Conservation (phyloP, 2,329 filamentous ascomycete species). For the Ophioceras dolichostomum region DNA sequence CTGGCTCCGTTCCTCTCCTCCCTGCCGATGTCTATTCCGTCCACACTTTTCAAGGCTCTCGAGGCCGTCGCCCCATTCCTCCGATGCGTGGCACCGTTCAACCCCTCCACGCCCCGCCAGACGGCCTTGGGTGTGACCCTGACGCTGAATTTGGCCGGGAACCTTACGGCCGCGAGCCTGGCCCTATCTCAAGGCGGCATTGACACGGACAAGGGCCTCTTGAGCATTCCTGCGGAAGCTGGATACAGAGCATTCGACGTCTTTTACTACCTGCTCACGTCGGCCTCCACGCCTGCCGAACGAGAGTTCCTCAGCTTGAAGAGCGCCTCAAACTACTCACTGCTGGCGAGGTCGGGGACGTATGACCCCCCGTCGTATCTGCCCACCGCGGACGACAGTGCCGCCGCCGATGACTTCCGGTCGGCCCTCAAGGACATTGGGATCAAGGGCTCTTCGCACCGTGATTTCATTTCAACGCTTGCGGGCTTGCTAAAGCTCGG, state of each 20-base stretch:
- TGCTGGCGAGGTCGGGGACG: constrained; percentile 74
- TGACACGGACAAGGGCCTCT: constrained; percentile 67
- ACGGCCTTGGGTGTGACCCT: constrained; percentile 71
- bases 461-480: constrained; percentile 74
- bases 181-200: constrained; percentile 80
- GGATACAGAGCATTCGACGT: constrained; percentile 93
- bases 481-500: constrained; percentile 84
- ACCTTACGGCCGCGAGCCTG: constrained; percentile 61
- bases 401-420: constrained; percentile 87
- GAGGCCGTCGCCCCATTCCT: constrained; percentile 78
- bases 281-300: constrained; percentile 80
- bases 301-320: constrained; percentile 78
- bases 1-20: constrained; percentile 70
- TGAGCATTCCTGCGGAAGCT: constrained; percentile 65
- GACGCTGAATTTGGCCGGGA: constrained; percentile 70
- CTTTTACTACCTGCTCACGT: constrained; percentile 92
- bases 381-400: constrained; percentile 83
- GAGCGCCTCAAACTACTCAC: constrained; percentile 60
- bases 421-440: constrained; percentile 80
- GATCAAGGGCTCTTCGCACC: constrained; percentile 75
- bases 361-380: constrained; percentile 81
- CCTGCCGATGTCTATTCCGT: constrained; percentile 68
- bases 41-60: constrained; percentile 64
- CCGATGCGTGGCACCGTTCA: constrained; percentile 75
- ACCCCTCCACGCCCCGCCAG: constrained; percentile 73